Evolutionary conservation across 768 basidiomycete species (phyloP).

Genomic region (Lentinus brumalis): DNA sequence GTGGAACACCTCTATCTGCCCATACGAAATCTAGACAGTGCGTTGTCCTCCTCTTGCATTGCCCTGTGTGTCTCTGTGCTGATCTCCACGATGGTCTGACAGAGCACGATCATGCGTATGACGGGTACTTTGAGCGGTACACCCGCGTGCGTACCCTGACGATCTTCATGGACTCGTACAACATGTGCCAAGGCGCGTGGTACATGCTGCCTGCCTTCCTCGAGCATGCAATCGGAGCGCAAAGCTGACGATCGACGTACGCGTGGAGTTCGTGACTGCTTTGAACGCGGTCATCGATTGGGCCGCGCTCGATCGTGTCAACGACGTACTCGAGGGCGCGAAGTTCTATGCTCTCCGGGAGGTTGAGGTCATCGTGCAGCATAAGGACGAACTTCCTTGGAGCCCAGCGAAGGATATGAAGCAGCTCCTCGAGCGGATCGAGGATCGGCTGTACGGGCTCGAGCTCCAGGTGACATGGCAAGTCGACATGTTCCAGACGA

Average conservation of each 20-base stretch:
- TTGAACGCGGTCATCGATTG: neutral
- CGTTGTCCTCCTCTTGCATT: neutral
- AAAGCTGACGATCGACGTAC: constrained; percentile 6
- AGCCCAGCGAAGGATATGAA: neutral
- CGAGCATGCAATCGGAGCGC: neutral
- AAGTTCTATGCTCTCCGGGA: constrained; percentile 3
- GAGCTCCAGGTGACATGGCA: constrained; percentile 12
- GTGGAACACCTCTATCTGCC: neutral
- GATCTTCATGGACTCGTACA: constrained; percentile 6
- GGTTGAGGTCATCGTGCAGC: constrained; percentile 4
- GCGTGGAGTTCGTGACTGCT: neutral
- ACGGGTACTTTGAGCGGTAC: neutral
- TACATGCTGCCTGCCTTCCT: constrained; percentile 3
- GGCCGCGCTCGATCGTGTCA: constrained; percentile 6
- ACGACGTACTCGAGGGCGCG: constrained; percentile 8
- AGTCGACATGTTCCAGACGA: constrained; percentile 6
- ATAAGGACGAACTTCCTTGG: neutral
- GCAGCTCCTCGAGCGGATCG: neutral
- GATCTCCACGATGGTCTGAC: neutral
- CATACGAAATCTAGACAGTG: neutral
- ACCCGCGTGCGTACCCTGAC: constrained; percentile 5
- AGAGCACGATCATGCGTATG: neutral
- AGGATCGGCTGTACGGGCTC: constrained; percentile 3
- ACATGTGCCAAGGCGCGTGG: constrained; percentile 4
- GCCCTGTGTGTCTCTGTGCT: neutral